Conservation (phyloP, 2,329 filamentous ascomycete species). For the Penicillium oxalicum region DNA sequence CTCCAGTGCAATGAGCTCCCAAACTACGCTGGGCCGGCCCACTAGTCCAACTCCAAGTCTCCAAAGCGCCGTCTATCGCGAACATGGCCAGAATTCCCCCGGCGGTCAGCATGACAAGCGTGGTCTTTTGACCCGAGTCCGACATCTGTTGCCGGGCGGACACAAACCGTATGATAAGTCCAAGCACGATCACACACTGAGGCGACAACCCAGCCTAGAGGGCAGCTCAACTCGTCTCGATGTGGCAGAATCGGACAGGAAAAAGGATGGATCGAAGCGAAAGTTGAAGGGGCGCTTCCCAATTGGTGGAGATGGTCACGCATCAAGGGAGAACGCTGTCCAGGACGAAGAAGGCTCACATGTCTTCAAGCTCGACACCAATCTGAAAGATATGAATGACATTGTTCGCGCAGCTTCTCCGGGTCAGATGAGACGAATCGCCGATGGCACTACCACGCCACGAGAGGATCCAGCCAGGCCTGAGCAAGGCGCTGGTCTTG, state of each 20-base stretch:
- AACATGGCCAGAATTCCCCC: slow-evolving; percentile 38
- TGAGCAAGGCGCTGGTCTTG: slow-evolving; percentile 43
- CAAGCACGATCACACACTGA: slow-evolving; percentile 31
- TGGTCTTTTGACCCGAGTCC: slow-evolving; percentile 50
- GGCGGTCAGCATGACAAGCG: slow-evolving; percentile 36
- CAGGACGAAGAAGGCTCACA: slow-evolving; percentile 49
- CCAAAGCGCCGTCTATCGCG: slow-evolving; percentile 54
- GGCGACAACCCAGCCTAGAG: slow-evolving; percentile 35
- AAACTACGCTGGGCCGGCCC: slow-evolving; percentile 53
- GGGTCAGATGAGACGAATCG: slow-evolving; percentile 47
- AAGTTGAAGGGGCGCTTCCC: slow-evolving; percentile 32
- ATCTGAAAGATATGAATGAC: slow-evolving; percentile 84
- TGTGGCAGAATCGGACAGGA: slow-evolving; percentile 33
- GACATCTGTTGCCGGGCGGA: slow-evolving; percentile 39
- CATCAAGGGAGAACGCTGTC: slow-evolving; percentile 20
- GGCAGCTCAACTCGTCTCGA: slow-evolving; percentile 22
- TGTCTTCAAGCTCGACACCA: slow-evolving; percentile 76
- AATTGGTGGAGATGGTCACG: slow-evolving; percentile 21
- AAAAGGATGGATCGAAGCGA: slow-evolving; percentile 32
- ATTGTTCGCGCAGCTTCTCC: slow-evolving; percentile 71
- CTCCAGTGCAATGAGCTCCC: slow-evolving; percentile 47
- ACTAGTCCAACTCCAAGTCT: slow-evolving; percentile 77
- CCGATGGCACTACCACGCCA: slow-evolving; percentile 29
- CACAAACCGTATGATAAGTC: slow-evolving; percentile 25
- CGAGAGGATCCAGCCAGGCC: slow-evolving; percentile 25